Percentiles rank a stretch among this genome's conserved stretches.
Evolutionary conservation across 2,329 filamentous ascomycete genomes (phyloP).

Genomic region (Fusarium beomiforme): DNA sequence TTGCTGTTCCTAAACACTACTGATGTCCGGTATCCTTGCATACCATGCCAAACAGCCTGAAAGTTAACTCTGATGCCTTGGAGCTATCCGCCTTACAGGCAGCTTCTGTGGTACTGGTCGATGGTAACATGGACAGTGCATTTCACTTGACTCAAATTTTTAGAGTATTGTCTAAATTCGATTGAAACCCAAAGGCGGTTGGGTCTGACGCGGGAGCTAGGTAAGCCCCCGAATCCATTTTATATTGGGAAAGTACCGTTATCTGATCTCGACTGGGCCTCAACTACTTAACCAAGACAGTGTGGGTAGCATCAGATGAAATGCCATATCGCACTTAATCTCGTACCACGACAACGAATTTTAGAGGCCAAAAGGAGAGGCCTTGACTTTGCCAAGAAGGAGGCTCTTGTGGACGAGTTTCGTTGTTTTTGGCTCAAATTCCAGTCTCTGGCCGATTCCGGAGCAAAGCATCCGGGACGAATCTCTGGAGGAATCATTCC

Average conservation of each 20-base stretch:
- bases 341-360: background rate
- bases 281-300: background rate
- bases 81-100: background rate
- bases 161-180: background rate
- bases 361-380: background rate
- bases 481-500: background rate
- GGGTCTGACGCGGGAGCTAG: background rate
- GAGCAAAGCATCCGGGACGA: background rate
- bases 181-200: background rate
- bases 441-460: constrained; percentile 1
- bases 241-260: background rate
- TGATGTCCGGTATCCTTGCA: background rate
- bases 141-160: background rate
- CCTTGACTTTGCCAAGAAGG: background rate
- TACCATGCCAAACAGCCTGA: background rate
- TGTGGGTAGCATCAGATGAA: too few relatives aligned
- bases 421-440: background rate
- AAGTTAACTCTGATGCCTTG: background rate
- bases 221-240: background rate
- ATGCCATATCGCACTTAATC: background rate
- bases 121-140: background rate
- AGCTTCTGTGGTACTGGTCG: background rate
- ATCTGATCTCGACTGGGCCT: background rate
- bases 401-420: background rate
- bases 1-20: background rate